Evolutionary conservation across 805 yeast genomes (phyloP), one percentile per base, ranked within the genome.

Genomic region (Sungouiozyma ichnusensis): DNA sequence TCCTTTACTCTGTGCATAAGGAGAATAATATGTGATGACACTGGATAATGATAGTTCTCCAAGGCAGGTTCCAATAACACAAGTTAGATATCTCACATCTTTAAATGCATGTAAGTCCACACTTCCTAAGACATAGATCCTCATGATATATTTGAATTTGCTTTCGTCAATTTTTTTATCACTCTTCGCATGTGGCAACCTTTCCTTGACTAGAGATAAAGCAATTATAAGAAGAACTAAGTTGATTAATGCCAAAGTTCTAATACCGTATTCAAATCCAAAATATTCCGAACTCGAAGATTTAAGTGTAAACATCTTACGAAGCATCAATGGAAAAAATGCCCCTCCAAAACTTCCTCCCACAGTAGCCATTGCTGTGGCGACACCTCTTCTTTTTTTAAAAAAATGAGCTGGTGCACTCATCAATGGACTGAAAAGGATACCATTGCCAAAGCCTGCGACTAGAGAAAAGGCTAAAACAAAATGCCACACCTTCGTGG

Each of bases 321-420:
- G 63, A 44, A 77, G 60, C 60, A 74, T 66, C 18, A 74, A 52
- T 11, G 81, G 80, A 61, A 75, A 73, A 13, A 72, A 45, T 45
- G 71, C 64, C 29, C 79, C 80, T 34, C 80, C 80, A 17, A 75
- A 33, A 13, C 75, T 67, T 3, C 77, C 79, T 33, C 79, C 79
- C 18, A 67, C 64, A 5, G 72, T 65, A 0, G 76, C 68, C 2
- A 72, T 36, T 1, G 75, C 73, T 7, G 62, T 59, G 17, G 78
- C 80, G 41, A 67, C 60, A 2, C 82, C 86, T 52, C 85, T 65
- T 47, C 64, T 74, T 37, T 57, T 65, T 40, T 68, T 64, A 52
- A 80, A 81, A 74, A 83, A 81, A 48, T 80, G 86, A 20, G 79
- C 72, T 8, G 79, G 66, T 13, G 74, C 75, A 13, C 82, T 74